phyloP scores from a whole-genome alignment of 2,329 filamentous ascomycete species.

The Fusarium virguliforme region DNA sequence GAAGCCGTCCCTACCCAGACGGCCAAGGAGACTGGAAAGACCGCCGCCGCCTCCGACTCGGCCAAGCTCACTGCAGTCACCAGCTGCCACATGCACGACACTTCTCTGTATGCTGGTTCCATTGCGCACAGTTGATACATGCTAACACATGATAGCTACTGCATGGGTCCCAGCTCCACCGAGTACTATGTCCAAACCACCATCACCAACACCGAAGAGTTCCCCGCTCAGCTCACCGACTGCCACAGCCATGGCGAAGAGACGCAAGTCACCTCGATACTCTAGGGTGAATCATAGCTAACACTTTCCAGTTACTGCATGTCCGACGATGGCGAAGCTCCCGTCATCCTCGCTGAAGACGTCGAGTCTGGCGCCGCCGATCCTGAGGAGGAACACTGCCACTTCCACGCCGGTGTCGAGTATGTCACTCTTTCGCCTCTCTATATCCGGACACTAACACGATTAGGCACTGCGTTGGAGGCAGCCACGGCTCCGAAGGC shows the following conservation, averaged over 20 bases:
- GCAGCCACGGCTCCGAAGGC: conserved; percentile 54
- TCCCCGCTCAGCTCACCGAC: conserved; percentile 73
- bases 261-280: conserved; percentile 60
- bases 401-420: conserved; percentile 84
- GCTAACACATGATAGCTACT: conserved; percentile 55
- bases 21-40: conserved; percentile 32
- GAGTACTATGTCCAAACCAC: conserved; percentile 64
- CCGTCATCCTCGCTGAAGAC: conserved; percentile 34
- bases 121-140: accelerated
- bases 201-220: conserved; percentile 68
- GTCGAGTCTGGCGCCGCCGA: conserved; percentile 39
- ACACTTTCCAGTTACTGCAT: conserved; percentile 41
- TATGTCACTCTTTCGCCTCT: conserved; percentile 57
- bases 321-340: conserved; percentile 42
- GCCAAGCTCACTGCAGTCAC: conserved; percentile 57
- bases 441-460: conserved; percentile 21
- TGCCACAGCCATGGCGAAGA: conserved; percentile 75
- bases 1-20: conserved; percentile 26
- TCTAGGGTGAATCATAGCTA: neutral
- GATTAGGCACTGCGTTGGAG: conserved; percentile 70
- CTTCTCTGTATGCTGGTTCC: conserved; percentile 54
- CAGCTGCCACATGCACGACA: conserved; percentile 59
- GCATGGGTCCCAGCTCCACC: conserved; percentile 58
- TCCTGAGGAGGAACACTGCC: conserved; percentile 66
- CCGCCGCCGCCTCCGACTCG: conserved; percentile 7